Evolutionary conservation across 169 alveolate genomes (phyloP).

Genomic region (Ophryocystis elektroscirrha): DNA sequence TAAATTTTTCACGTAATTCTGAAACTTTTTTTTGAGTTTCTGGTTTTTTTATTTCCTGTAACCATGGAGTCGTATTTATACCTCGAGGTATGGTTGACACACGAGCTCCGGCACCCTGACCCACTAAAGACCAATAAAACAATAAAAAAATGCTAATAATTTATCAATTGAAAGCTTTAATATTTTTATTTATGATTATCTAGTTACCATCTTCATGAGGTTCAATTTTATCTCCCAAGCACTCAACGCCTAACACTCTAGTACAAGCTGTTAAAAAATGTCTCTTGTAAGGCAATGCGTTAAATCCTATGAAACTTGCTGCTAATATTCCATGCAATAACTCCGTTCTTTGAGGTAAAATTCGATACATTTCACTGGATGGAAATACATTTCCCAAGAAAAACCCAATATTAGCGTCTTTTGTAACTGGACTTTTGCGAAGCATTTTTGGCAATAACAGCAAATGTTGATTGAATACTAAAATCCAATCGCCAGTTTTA

Average conservation of each 20-base stretch:
- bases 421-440: background rate
- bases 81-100: constrained; percentile 2
- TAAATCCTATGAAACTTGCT: constrained; percentile 8
- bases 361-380: constrained; percentile 9
- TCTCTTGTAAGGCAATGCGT: constrained; percentile 9
- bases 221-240: background rate
- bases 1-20: background rate
- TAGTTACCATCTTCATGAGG: background rate
- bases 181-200: too few species aligned
- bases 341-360: constrained; percentile 18
- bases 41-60: background rate
- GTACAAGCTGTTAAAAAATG: constrained; percentile 17
- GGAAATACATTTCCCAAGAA: constrained; percentile 12
- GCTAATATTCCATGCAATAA: constrained; percentile 12
- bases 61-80: background rate
- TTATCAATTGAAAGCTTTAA: too few species aligned
- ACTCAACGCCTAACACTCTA: constrained; percentile 2
- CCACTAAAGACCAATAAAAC: too few species aligned
- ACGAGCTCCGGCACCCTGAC: constrained; percentile 2
- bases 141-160: too few species aligned
- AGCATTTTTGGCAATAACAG: constrained; percentile 13
- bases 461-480: constrained; percentile 12
- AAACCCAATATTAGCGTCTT: constrained; percentile 7
- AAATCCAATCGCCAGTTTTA: constrained; percentile 4
- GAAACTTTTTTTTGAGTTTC: background rate